phyloP scores from a whole-genome alignment of 2,329 filamentous ascomycete genomes.

The Pyrenochaeta sp. region DNA sequence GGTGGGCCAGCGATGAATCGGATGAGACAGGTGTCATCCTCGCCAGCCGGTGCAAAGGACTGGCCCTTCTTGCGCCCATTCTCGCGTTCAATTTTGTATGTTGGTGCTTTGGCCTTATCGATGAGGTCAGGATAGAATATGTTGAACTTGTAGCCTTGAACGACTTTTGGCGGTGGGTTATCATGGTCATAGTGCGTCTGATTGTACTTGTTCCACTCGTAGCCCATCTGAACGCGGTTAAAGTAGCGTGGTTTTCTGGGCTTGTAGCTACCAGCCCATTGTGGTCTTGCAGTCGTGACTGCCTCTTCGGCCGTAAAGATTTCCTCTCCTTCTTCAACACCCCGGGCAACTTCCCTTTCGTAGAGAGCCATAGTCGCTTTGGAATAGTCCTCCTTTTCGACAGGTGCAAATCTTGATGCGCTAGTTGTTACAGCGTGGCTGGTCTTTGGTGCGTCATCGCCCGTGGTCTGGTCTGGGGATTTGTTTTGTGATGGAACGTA shows the following conservation, averaged over 20 bases:
- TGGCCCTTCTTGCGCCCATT: slow-evolving; percentile 88
- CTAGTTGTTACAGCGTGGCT: slow-evolving; percentile 60
- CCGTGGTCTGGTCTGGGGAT: slow-evolving; percentile 33
- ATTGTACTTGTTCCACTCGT: slow-evolving; percentile 99
- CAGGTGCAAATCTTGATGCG: slow-evolving; percentile 73
- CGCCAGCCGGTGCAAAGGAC: slow-evolving; percentile 90
- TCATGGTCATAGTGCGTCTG: slow-evolving; percentile 99
- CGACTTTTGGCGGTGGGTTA: slow-evolving; percentile 96
- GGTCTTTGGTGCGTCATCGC: slow-evolving; percentile 42
- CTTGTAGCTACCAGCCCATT: slow-evolving; percentile 85
- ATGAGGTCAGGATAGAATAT: slow-evolving; percentile 98
- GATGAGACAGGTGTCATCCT: slow-evolving; percentile 97
- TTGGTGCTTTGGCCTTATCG: slow-evolving; percentile 92
- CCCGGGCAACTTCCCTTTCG: slow-evolving; percentile 90
- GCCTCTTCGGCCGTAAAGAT: slow-evolving; percentile 92
- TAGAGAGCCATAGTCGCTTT: slow-evolving; percentile 88
- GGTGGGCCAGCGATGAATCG: slow-evolving; percentile 94
- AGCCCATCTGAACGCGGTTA: slow-evolving; percentile 98
- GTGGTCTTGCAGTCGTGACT: slow-evolving; percentile 71
- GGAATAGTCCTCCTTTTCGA: slow-evolving; percentile 80
- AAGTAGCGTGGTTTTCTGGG: slow-evolving; percentile 96
- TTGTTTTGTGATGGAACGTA: slow-evolving; percentile 70
- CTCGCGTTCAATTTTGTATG: slow-evolving; percentile 94
- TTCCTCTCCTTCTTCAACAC: slow-evolving; percentile 95
- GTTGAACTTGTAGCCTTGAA: slow-evolving; percentile 99